Base-by-base conservation (phyloP, 805 yeast genomes). In the Tetrapisispora taiwanensis region DNA sequence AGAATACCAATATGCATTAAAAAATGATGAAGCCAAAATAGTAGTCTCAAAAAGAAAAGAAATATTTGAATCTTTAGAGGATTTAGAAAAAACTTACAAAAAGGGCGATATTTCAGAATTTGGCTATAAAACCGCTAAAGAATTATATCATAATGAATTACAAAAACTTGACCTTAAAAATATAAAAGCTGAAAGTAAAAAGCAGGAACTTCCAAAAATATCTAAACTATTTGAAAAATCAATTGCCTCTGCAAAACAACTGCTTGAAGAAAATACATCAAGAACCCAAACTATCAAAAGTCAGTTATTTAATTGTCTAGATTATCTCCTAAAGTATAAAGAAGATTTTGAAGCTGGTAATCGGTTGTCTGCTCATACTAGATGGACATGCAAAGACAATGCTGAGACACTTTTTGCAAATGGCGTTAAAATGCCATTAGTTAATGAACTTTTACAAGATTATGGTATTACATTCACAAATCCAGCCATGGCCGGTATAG, bases 341-440 rank as follows among this genome's bases (percentile, higher is more conserved):
- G 38, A 39, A 1, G 28, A 41, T 13, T 56, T 56, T 43, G 55
- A 51, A 42, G 34, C n/a, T 15, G 56, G 54, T 4, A 39, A 35
- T 4, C 39, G 38, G 7, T 46, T 43, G 15, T 39, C 52, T 9
- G 15, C 42, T 9, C 30, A 44, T 17, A 26, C 42, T 35, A 46
- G 51, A 36, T 43, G 47, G 14, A 17, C 39, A 7, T 42, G 47
- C 37, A 50, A 52, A 41, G 61, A 58, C 27, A 48, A 59, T 14
- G 56, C 55, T 3, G 59, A 56, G 36, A 34, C 45, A 15, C 46
- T 58, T 17, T 58, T 53, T 32, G 37, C 45, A 7, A 57, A 57
- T 46, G 61, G 61, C 28, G 58, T 58, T 2, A 58, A 57, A 36
- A 58, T 58, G 60, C 63, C 63, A 1, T 28, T 49, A 13, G 61